These are phyloP conservation scores for Monosporascus sp. DNA, from an alignment of 2,329 filamentous ascomycete genomes.

Conservation along the genomic window DNA sequence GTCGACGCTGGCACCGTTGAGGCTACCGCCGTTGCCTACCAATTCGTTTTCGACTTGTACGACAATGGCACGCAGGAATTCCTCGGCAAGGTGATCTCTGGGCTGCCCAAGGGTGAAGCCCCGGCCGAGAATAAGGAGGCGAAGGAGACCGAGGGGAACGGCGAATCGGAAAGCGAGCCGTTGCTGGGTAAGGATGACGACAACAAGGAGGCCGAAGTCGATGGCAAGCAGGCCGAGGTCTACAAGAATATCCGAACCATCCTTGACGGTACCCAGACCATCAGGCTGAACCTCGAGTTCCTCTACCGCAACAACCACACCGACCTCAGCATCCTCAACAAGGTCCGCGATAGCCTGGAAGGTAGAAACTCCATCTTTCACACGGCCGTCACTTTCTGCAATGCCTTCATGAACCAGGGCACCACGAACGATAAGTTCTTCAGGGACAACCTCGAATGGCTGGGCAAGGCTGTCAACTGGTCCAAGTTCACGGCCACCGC, in stretches of 20 bases:
- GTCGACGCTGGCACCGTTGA: constrained; percentile 73
- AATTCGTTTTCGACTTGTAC: constrained; percentile 96
- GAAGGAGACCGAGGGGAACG: constrained; percentile 37
- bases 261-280: constrained; percentile 86
- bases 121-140: constrained; percentile 38
- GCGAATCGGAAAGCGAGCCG: constrained; percentile 40
- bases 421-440: constrained; percentile 99
- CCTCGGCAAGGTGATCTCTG: constrained; percentile 78
- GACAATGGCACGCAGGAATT: constrained; percentile 99
- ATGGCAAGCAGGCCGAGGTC: constrained; percentile 49
- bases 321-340: constrained; percentile 88
- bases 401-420: constrained; percentile 98
- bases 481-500: constrained; percentile 98
- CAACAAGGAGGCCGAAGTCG: constrained; percentile 36
- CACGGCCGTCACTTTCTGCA: constrained; percentile 93
- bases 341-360: constrained; percentile 91
- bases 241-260: constrained; percentile 62
- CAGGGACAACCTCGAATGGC: constrained; percentile 94
- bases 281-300: constrained; percentile 93
- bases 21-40: constrained; percentile 83
- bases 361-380: constrained; percentile 98
- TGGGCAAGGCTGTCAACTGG: constrained; percentile 98
- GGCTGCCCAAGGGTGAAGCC: constrained; percentile 57
- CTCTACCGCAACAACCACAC: constrained; percentile 93
- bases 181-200: constrained; percentile 42